Conservation (phyloP, 441 rosid species). For the Biscutella auriculata region DNA sequence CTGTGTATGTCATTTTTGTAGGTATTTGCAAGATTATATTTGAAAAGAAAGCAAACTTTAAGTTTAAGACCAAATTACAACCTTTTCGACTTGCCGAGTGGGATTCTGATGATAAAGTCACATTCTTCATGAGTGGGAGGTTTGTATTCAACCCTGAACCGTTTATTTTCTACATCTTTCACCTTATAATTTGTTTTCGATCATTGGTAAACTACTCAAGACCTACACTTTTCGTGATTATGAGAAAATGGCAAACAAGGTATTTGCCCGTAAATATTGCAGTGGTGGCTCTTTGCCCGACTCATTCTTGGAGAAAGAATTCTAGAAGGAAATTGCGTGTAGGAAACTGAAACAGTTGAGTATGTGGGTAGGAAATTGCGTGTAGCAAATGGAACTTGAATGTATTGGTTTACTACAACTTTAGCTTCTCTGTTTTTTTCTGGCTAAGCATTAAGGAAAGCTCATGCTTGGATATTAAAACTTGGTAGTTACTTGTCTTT, state of each 20-base stretch:
- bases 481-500: no score
- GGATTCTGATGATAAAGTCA: conserved; percentile 85
- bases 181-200: conserved; percentile 18
- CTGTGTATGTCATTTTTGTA: conserved; percentile 17
- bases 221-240: conserved; percentile 88
- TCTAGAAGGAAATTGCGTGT: conserved; percentile 98
- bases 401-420: no score
- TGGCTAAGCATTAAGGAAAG: no score
- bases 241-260: conserved; percentile 98
- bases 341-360: no score
- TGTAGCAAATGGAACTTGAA: no score
- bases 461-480: no score
- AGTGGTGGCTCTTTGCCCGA: conserved; percentile 89
- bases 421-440: no score
- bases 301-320: conserved; percentile 91
- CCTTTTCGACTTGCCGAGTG: conserved; percentile 98
- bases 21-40: conserved; percentile 95
- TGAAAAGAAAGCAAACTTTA: conserved; percentile 80
- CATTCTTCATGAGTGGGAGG: conserved; percentile 99
- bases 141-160: conserved; percentile 23
- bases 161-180: not conserved
- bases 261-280: conserved; percentile 84
- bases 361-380: no score
- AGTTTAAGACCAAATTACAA: conserved; percentile 94
- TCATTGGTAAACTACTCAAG: conserved; percentile 41